Evolutionary conservation across 768 basidiomycete species (phyloP), one percentile per base, ranked within the genome.

Genomic region (Naganishia vaughanmartiniae): DNA sequence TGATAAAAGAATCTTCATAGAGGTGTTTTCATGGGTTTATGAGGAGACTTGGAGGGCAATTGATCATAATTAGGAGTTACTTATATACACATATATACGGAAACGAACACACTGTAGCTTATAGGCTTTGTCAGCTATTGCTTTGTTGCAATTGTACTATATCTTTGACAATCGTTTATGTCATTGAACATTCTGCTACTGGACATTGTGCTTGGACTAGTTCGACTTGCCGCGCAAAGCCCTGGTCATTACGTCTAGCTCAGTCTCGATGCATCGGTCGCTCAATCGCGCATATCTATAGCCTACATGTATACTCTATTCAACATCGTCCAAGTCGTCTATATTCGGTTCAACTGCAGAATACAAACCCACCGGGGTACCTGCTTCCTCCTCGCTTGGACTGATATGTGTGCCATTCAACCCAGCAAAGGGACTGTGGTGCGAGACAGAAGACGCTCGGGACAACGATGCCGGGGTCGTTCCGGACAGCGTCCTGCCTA

Each of bases 401-500:
- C 60, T 63, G 17, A 63, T 42, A n/a, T 45, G 24, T 1, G 51
- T 31, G 5, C 42, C 48, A 9, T 36, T 31, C 65, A 53, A 28
- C 15, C 48, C 48, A 28, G 48, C 24, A 6, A 66, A 48, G n/a
- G 48, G 51, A 54, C 48, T 53, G 33, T 53, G 48, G n/a, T n/a
- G 54, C n/a, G 65, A 66, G 15, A 66, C 65, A 30, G 54, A 66
- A 2, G 51, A 54, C 28, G 54, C 65, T 54, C 65, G 2, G 5
- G 54, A 54, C 9, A 66, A 9, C 17, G 34, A n/a, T 17, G 58
- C 54, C 19, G 69, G 69, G 2, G 70, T 67, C 21, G 42, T 67
- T 15, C 70, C 70, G 11, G 71, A 67, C 28, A 72, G 45, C 26
- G 67, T 67, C 34, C 71, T 54, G 15, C 71, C 56, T 6, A 72